Base-by-base conservation (phyloP, 75 land plant species). In the Ceratopteris richardii region DNA sequence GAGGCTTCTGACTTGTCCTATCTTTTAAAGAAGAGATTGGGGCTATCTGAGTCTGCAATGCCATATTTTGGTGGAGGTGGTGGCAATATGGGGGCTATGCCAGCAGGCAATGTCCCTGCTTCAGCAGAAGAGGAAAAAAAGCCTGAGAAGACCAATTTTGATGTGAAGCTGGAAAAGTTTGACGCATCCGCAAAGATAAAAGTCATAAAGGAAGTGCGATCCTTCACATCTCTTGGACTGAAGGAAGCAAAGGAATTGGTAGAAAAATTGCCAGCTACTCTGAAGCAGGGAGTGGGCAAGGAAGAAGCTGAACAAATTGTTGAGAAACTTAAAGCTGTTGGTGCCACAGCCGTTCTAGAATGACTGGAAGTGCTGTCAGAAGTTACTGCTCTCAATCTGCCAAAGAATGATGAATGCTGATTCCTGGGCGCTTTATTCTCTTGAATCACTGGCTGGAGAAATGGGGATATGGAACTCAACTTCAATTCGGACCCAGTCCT, bases 191-290 rank as follows among this genome's bases (percentile, higher is more conserved):
- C 89, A 10, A 85, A 88, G 65, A 74, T 88, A 46, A 88, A 88
- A 57, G 59, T 88, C 33, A 85, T 88, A 20, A 86, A 89, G 75
- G 95, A 89, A 72, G 91, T 89, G 29, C 65, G 95, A 31, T 51
- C 73, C 23, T 80, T 89, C 51, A 89, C 95, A 14, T 76, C 68
- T 59, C 60, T 89, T 46, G 95, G 95, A 25, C 75, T 89, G 23
- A 89, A 89, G 71, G 95, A 89, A 62, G 95, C 95, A 19, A 89
- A 89, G 61, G 87, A 86, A 46, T 58, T 89, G 56, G 93, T 85
- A 56, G 93, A 88, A 75, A 88, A 85, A 74, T 40, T 66, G 19
- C 93, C 86, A 0, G 66, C 74, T 10, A 48, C 85, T 31, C 25
- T 85, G 58, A 88, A 85, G 73, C 59, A 67, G 20, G 88, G 90